phyloP scores from a whole-genome alignment of 2,329 filamentous ascomycete genomes.

The Neopestalotiopsis clavispora region DNA sequence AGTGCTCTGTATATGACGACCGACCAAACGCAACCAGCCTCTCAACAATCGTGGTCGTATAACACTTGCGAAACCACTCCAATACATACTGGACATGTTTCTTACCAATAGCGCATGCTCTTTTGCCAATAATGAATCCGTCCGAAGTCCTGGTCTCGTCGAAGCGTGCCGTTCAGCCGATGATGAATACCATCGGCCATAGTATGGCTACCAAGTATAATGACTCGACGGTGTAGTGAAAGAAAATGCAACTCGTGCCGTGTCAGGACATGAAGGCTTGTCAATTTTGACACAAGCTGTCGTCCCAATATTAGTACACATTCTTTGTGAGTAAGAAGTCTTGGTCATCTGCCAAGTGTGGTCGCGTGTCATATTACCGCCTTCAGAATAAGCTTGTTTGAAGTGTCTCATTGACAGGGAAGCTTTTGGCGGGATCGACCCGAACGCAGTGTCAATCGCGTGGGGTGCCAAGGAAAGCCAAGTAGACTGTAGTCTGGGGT shows the following conservation, averaged over 20 bases:
- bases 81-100: background rate
- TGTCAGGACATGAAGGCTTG: background rate
- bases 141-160: background rate
- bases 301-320: background rate
- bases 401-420: background rate
- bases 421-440: background rate
- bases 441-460: background rate
- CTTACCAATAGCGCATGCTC: background rate
- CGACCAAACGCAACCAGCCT: too few species aligned
- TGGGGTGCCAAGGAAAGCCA: constrained; percentile 1
- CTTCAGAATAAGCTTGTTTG: constrained; percentile 1
- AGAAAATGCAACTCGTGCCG: background rate
- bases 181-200: background rate
- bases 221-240: too few species aligned
- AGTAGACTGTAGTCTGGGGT: background rate
- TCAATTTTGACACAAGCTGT: background rate
- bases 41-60: background rate
- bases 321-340: background rate
- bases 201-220: background rate
- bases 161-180: background rate
- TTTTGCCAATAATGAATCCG: background rate
- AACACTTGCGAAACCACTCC: background rate
- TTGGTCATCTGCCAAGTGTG: background rate
- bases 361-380: background rate
- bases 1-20: background rate